Evolutionary conservation across 164 flowering plant genomes (phyloP).

Genomic region (Annona squamosa): DNA sequence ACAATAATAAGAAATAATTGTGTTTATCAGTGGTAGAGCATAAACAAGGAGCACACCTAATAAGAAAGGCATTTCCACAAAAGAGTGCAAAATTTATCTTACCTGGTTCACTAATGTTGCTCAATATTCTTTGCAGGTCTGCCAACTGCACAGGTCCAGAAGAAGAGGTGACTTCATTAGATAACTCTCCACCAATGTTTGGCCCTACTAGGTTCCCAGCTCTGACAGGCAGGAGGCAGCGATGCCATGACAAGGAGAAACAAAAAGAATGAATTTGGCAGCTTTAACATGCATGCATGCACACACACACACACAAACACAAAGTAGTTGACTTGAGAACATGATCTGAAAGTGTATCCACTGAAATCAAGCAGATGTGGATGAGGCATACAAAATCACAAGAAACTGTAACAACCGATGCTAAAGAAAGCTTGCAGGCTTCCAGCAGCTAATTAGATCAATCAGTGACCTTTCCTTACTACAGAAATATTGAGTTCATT

Average conservation of each 20-base stretch:
- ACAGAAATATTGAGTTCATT: too few species aligned
- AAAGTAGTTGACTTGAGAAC: too few species aligned
- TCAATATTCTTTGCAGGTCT: slow-evolving; percentile 86
- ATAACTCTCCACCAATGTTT: slow-evolving; percentile 46
- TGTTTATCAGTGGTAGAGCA: slow-evolving; percentile 10
- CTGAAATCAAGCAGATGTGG: too few species aligned
- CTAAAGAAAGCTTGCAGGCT: too few species aligned
- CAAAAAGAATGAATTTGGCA: too few species aligned
- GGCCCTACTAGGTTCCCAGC: slow-evolving; percentile 60
- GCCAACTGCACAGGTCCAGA: slow-evolving; percentile 78
- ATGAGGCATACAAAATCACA: too few species aligned
- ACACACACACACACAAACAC: too few species aligned
- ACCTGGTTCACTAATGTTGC: slow-evolving; percentile 68
- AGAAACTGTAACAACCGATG: too few species aligned
- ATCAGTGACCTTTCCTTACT: too few species aligned
- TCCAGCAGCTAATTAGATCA: too few species aligned
- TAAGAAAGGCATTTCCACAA: background rate
- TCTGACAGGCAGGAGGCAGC: slow-evolving; percentile 23
- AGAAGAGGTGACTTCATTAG: slow-evolving; percentile 64
- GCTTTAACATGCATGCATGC: background rate
- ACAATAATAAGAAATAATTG: slow-evolving; percentile 13
- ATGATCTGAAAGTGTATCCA: too few species aligned
- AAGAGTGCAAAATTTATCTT: slow-evolving; percentile 3
- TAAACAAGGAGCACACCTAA: background rate
- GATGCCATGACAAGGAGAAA: background rate